Base-by-base conservation (phyloP, 2,329 filamentous ascomycete genomes). In the Ciborinia camelliae region DNA sequence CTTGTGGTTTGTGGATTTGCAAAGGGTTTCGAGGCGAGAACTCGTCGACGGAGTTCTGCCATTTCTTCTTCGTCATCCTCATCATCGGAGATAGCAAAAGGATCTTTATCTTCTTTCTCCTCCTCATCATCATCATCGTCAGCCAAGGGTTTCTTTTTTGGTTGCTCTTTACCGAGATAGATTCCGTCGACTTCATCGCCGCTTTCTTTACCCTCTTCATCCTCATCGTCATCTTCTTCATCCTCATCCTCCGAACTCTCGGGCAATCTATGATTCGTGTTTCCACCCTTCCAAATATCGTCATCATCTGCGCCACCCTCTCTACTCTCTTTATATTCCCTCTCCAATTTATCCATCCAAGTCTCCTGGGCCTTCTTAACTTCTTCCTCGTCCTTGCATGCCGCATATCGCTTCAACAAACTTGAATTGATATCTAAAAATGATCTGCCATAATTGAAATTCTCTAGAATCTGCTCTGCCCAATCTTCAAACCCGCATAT, bases 401-500 rank as follows among this genome's bases (percentile, higher is more conserved):
- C 90, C 0, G 92, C 91, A 73, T 99, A 99, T 65, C 87, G 86
- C 76, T 90, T 92, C 30, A 99, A 77, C 23, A 98, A 78, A 59
- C 88, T 88, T 2, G 85, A 82, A 75, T 99, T 99, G 77, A 99
- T 99, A 62, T 96, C 87, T 30, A 99, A 77, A 74, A 99, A 99
- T 0, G 91, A 88, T 65, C 87, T 80, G 0, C 95, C 95, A 74
- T 99, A 99, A 3, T 88, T 88, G 73, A 99, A 99, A 2, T 91
- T 90, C 68, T 86, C 85, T 35, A 99, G 79, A 1, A 96, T 86
- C 68, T 91, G 85, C 74, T 90, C 86, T 0, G 95, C 94, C 95
- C 95, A 99, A 59, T 97, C 94, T 8, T 84, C 76, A 73, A 95
- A 91, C 5, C 95, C 92, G 72, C 94, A 98, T 69, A 99, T 99